Conservation (phyloP, 2,329 filamentous ascomycete species). For the Neofusicoccum sp. region DNA sequence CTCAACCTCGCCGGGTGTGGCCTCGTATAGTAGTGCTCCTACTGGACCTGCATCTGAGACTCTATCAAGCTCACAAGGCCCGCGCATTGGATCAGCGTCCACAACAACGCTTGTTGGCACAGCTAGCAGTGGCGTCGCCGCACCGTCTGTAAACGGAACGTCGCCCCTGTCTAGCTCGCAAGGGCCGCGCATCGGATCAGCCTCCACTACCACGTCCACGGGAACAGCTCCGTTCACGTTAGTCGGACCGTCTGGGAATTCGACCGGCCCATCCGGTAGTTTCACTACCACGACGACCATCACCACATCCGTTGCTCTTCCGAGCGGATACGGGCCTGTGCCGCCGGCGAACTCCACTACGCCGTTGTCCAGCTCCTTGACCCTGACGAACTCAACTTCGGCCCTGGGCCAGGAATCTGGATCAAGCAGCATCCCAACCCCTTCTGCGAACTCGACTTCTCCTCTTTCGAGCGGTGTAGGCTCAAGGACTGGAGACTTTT, state of each 20-base stretch:
- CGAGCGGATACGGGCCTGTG: background rate
- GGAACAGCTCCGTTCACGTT: background rate
- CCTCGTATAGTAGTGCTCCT: background rate
- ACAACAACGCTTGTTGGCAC: background rate
- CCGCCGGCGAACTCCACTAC: constrained; percentile 12
- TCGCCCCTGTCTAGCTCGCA: background rate
- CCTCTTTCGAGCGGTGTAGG: background rate
- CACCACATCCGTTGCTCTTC: background rate
- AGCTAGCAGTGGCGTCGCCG: background rate
- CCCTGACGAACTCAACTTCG: no score
- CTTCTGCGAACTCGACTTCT: background rate
- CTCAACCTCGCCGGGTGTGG: background rate
- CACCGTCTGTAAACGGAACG: background rate
- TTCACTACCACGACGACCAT: background rate
- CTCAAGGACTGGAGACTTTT: background rate
- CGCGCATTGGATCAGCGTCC: background rate
- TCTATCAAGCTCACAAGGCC: background rate
- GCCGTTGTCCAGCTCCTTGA: background rate
- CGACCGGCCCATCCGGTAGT: background rate
- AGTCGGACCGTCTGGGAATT: background rate
- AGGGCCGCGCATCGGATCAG: background rate
- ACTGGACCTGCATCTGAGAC: background rate
- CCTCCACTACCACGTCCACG: background rate
- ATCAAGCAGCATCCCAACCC: background rate
- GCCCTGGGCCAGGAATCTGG: no score